phyloP scores from a whole-genome alignment of 1,284 basidiomycete genomes.

The Coniophora puteana region DNA sequence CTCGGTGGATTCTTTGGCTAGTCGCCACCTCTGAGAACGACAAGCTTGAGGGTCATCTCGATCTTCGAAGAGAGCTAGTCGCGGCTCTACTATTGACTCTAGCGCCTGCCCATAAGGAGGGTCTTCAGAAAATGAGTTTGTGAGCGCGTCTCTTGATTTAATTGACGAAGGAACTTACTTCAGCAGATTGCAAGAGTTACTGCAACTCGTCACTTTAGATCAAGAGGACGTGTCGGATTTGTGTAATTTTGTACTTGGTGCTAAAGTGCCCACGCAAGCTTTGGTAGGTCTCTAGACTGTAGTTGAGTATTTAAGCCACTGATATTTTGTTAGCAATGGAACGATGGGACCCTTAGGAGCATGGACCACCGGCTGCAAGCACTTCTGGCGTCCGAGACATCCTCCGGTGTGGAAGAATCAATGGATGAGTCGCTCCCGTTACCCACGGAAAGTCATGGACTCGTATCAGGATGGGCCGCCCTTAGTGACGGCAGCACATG shows the following conservation, averaged over 20 bases:
- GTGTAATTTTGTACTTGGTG: too few relatives aligned
- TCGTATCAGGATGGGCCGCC: slow-evolving; percentile 46
- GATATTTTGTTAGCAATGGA: slow-evolving; percentile 39
- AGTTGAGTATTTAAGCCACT: too few relatives aligned
- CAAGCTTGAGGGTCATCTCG: slow-evolving; percentile 24
- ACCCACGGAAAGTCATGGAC: slow-evolving; percentile 2
- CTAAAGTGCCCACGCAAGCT: too few relatives aligned
- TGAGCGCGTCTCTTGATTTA: slow-evolving; percentile 18
- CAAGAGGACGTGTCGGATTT: too few relatives aligned
- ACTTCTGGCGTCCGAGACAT: slow-evolving; percentile 26
- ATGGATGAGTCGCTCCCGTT: slow-evolving; percentile 2
- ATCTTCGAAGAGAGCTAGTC: slow-evolving; percentile 43
- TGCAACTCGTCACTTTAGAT: too few relatives aligned
- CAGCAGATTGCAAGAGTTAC: too few relatives aligned
- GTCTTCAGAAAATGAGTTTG: slow-evolving; percentile 31
- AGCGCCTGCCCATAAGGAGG: slow-evolving; percentile 31
- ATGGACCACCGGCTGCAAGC: slow-evolving; percentile 53
- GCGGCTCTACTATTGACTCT: slow-evolving; percentile 44
- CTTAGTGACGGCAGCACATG: slow-evolving; percentile 42
- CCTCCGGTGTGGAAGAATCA: slow-evolving; percentile 1
- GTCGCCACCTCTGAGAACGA: slow-evolving; percentile 35
- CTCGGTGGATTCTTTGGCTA: slow-evolving; percentile 66
- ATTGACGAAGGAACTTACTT: too few relatives aligned
- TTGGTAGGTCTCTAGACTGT: too few relatives aligned
- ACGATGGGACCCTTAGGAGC: slow-evolving; percentile 38